Evolutionary conservation across 768 basidiomycete species (phyloP), one percentile per base, ranked within the genome.

Genomic region (Calocybe indica): DNA sequence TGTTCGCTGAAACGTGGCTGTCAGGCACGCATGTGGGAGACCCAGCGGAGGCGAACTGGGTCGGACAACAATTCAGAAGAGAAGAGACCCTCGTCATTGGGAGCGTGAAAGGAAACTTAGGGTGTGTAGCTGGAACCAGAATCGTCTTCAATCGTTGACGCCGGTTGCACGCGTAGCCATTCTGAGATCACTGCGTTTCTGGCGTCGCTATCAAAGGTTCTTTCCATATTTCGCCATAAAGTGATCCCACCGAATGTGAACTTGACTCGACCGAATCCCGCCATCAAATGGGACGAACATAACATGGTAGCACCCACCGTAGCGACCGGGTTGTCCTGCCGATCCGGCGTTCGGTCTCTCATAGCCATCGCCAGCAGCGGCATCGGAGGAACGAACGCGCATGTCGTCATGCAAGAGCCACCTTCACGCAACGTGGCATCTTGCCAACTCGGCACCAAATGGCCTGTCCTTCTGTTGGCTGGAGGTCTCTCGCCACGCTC

Each of bases 21-120:
- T 22, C 22, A 22, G 22, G 22, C 22, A 77, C 77, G 2, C 66
- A 70, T 34, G 64, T 59, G 30, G 77, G 75, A 0, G 77, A 79
- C 50, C 75, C 77, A 1, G 71, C 67, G 1, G 77, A 79, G 53
- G 71, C 70, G 7, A 78, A 76, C 47, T 72, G 71, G 60, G 71
- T 73, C 14, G 75, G 75, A 1, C 58, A 59, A 32, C 40, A 57
- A 12, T 72, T 72, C 51, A 52, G 54, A 44, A 54, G 65, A 9
- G 53, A 56, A 9, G 62, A 62, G 6, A 65, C 67, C 2, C 52
- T 73, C 3, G 30, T 69, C 6, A 58, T 74, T 7, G 74, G 74
- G 2, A 73, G 71, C 47, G 65, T 75, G 5, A 76, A 75, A 50
- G 72, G 71, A 34, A 75, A 76, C 51, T 62, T 74, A 15, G 74